phyloP scores from a whole-genome alignment of 768 basidiomycete species.

The Mycena epipterygia region DNA sequence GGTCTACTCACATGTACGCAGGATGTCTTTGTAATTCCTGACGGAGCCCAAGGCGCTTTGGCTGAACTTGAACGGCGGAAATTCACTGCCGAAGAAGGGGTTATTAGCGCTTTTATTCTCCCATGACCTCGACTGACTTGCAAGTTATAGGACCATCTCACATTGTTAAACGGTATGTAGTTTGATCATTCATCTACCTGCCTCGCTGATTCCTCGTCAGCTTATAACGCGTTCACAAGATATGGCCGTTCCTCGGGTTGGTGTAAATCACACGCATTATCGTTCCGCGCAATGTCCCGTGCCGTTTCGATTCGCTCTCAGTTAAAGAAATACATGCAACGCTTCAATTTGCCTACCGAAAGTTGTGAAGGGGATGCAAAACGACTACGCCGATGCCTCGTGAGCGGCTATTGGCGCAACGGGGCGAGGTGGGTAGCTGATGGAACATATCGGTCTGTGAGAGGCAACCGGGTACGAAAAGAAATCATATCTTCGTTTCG shows the following conservation, averaged over 20 bases:
- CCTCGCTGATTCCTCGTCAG: constrained; percentile 53
- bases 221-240: constrained; percentile 92
- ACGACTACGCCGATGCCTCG: constrained; percentile 88
- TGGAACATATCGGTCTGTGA: constrained; percentile 91
- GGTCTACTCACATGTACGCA: constrained; percentile 45
- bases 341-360: constrained; percentile 85
- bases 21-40: constrained; percentile 93
- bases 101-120: constrained; percentile 51
- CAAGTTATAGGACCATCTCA: constrained; percentile 89
- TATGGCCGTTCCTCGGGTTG: constrained; percentile 89
- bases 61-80: constrained; percentile 95
- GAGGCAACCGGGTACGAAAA: constrained; percentile 80
- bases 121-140: constrained; percentile 20
- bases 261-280: constrained; percentile 94
- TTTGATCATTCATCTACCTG: not conserved
- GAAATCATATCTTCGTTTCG: constrained; percentile 12
- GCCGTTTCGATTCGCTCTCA: constrained; percentile 96
- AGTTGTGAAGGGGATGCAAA: constrained; percentile 93
- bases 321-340: constrained; percentile 93
- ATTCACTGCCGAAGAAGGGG: constrained; percentile 98
- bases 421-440: constrained; percentile 93
- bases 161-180: constrained; percentile 85
- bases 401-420: constrained; percentile 95
- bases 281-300: constrained; percentile 93
- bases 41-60: constrained; percentile 86